phyloP scores from a whole-genome alignment of 768 basidiomycete genomes.

The Termitomyces sp. region DNA sequence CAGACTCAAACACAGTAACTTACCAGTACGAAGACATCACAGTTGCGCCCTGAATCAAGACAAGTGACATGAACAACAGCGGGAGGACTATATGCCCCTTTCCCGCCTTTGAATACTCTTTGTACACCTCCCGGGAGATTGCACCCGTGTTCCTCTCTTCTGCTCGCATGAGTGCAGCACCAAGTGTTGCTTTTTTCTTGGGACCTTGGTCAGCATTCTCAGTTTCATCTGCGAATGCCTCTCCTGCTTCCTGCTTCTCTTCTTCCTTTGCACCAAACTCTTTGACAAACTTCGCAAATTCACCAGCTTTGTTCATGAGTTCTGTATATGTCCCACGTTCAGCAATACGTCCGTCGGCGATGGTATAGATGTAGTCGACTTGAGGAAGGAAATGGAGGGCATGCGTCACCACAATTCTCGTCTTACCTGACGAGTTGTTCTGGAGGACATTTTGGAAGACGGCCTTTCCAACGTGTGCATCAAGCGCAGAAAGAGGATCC shows the following conservation, averaged over 20 bases:
- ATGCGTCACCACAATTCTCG: slow-evolving; percentile 87
- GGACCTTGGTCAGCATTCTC: slow-evolving; percentile 30
- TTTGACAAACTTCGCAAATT: slow-evolving; percentile 68
- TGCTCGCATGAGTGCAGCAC: slow-evolving; percentile 68
- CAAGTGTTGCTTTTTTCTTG: slow-evolving; percentile 35
- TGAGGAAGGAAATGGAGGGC: slow-evolving; percentile 86
- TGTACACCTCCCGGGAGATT: slow-evolving; percentile 52
- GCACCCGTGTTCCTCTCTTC: slow-evolving; percentile 84
- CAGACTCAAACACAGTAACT: slow-evolving; percentile 16
- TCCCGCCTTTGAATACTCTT: slow-evolving; percentile 65
- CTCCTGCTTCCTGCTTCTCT: slow-evolving; percentile 40
- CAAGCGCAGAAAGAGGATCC: slow-evolving; percentile 88
- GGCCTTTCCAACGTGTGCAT: slow-evolving; percentile 87
- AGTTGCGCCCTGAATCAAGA: slow-evolving; percentile 64
- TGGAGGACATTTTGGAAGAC: slow-evolving; percentile 84
- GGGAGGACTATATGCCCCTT: slow-evolving; percentile 66
- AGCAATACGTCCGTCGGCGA: slow-evolving; percentile 72
- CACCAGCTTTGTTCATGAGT: slow-evolving; percentile 59
- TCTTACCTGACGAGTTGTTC: slow-evolving; percentile 60
- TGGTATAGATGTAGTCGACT: slow-evolving; percentile 81
- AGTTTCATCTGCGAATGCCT: slow-evolving; percentile 34
- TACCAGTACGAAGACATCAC: slow-evolving; percentile 77
- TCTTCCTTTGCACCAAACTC: slow-evolving; percentile 70
- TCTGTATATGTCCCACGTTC: slow-evolving; percentile 80
- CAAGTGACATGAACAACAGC: slow-evolving; percentile 54